phyloP scores from a whole-genome alignment of 495 filamentous ascomycete species.

The Penicillium herquei region DNA sequence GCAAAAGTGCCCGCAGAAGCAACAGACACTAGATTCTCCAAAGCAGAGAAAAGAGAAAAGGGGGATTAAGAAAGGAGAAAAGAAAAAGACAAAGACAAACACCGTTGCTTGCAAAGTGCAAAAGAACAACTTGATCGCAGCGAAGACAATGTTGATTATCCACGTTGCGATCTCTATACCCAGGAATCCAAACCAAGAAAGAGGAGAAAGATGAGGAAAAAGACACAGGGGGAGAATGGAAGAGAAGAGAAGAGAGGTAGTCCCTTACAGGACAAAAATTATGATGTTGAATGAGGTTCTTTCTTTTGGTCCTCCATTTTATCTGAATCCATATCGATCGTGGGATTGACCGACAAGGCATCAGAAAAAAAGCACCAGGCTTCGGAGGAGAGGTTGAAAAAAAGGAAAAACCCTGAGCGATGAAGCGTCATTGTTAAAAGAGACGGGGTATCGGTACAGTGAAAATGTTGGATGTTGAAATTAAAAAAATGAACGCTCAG shows the following conservation, averaged over 20 bases:
- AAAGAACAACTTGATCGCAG: constrained; percentile 2
- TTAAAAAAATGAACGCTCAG: constrained; percentile 37
- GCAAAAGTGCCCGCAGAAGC: not conserved
- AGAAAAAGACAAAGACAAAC: not conserved
- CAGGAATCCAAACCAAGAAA: constrained; percentile 4
- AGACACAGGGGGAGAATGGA: constrained; percentile 11
- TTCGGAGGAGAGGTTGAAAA: constrained; percentile 21
- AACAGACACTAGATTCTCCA: too few relatives aligned
- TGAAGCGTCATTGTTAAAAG: constrained; percentile 37
- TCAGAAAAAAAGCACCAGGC: constrained; percentile 21
- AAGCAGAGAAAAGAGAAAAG: not conserved
- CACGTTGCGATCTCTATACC: constrained; percentile 12
- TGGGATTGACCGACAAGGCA: not conserved
- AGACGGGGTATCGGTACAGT: constrained; percentile 37
- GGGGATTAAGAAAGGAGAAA: not conserved
- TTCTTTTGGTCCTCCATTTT: constrained; percentile 14
- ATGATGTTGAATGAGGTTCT: constrained; percentile 41
- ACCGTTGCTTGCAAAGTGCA: constrained; percentile 9
- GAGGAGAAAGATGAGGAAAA: constrained; percentile 8
- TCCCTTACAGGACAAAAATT: not conserved
- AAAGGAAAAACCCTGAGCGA: constrained; percentile 32
- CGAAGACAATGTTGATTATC: not conserved
- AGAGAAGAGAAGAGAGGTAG: not conserved
- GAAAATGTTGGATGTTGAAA: constrained; percentile 39
- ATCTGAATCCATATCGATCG: not conserved